phyloP scores from a whole-genome alignment of 2,329 filamentous ascomycete species.

The Colletotrichum truncatum region DNA sequence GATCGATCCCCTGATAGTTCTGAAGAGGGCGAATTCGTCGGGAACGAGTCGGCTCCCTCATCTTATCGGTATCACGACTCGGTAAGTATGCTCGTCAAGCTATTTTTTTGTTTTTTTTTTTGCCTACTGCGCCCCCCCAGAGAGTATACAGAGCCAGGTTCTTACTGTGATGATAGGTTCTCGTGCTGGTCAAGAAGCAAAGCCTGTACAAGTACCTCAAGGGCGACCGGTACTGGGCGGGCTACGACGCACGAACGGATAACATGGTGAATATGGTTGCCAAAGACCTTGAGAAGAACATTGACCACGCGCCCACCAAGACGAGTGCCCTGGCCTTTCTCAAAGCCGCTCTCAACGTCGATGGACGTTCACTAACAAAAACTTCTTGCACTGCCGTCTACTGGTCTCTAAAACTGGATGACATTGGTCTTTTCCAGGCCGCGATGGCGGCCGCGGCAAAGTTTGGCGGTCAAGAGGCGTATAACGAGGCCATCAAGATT shows the following conservation, averaged over 20 bases:
- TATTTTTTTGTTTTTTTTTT: too few species aligned
- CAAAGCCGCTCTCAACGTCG: fast-evolving
- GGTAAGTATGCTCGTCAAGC: neutral
- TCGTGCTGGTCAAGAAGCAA: neutral
- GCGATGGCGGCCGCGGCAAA: neutral
- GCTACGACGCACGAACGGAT: neutral
- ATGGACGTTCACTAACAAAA: neutral
- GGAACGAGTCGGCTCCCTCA: neutral
- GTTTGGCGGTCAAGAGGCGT: neutral
- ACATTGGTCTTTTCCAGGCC: neutral
- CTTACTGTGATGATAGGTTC: neutral
- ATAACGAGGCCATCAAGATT: neutral
- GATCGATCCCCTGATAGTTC: neutral
- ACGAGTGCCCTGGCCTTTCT: neutral
- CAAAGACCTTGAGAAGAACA: neutral
- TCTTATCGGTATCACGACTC: neutral
- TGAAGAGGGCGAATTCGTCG: neutral
- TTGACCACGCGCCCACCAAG: neutral
- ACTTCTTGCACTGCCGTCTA: neutral
- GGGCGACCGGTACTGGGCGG: neutral
- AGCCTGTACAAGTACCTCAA: neutral
- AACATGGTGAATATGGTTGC: neutral
- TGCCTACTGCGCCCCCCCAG: too few species aligned
- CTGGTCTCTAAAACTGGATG: neutral
- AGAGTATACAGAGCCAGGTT: too few species aligned